Base-by-base conservation (phyloP, 257 asterid species). In the Jacaranda mimosifolia region DNA sequence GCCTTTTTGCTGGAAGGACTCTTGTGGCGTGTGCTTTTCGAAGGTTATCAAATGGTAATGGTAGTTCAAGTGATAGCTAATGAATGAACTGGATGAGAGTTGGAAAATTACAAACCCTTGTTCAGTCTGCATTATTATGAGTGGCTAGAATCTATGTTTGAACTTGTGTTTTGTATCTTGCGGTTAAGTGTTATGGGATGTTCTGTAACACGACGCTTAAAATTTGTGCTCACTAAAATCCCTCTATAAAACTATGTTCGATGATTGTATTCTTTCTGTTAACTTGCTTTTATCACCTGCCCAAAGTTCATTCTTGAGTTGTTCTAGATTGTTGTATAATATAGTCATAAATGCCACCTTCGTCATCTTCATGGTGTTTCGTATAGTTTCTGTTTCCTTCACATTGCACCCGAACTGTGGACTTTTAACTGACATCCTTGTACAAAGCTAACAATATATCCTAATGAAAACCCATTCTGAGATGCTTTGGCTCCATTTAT, bases 11-110 rank as follows among this genome's bases (percentile, higher is more conserved):
- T 6, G 96, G 92, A 60, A 85, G 87, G 82, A 70, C 83, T 10
- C 83, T 91, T 5, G 89, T 89, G 49, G 87, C 92, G n/a, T 87
- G 91, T 82, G 86, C 92, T 35, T 81, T 91, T 15, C 84, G 92
- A 36, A 86, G 91, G 82, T 86, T 88, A 83, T 83, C 93, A 43
- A 86, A 59, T 76, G 85, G 86, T 63, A 83, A 81, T 73, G 75
- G 84, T 77, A 63, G 84, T 83, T 78, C 84, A 21, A 81, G 74
- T 74, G 80, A 72, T 71, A 72, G 84, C 83, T 80, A 26, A 43
- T 82, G 86, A 84, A 67, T 65, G 73, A 42, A 76, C 49, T 76
- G 48, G 72, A 77, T 38, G 35, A 53, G 81, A 51, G 65, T 69
- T 79, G 42, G 45, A 68, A 73, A 46, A 36, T 70, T 62, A 14